Evolutionary conservation across 768 basidiomycete genomes (phyloP).

Genomic region (Trametes cingulata): DNA sequence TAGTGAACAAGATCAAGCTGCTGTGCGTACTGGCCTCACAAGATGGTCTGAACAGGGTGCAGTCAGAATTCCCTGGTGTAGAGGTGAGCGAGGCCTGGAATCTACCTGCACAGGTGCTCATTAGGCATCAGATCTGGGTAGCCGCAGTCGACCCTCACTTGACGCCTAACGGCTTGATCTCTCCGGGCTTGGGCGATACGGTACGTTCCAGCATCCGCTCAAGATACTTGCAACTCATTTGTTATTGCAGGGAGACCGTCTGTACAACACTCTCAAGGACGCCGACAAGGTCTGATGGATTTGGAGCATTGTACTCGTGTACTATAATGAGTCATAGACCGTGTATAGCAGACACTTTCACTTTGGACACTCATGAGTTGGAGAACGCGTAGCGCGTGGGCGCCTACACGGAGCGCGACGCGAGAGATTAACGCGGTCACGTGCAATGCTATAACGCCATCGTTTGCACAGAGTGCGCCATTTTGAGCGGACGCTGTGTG

Average conservation of each 20-base stretch:
- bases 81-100: conserved; percentile 52
- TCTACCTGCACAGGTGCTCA: conserved; percentile 10
- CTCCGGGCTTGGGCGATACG: conserved; percentile 90
- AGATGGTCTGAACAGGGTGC: conserved; percentile 69
- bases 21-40: conserved; percentile 80
- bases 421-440: conserved; percentile 12
- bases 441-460: conserved; percentile 22
- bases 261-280: conserved; percentile 66
- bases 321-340: no score
- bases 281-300: conserved; percentile 1
- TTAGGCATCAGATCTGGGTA: conserved; percentile 73
- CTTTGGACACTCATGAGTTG: no score
- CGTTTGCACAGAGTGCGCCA: conserved; percentile 23
- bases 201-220: conserved; percentile 47
- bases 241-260: conserved; percentile 68
- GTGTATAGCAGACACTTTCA: no score
- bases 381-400: no score
- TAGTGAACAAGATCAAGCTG: conserved; percentile 75
- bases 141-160: conserved; percentile 77
- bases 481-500: neutral
- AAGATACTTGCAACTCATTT: neutral
- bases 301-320: neutral
- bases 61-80: conserved; percentile 68
- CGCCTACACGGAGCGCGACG: conserved; percentile 7
- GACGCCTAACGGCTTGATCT: conserved; percentile 75